Evolutionary conservation across 306 rosid genomes (phyloP), one percentile per base, ranked within the genome.

Genomic region (Trifolium repens): DNA sequence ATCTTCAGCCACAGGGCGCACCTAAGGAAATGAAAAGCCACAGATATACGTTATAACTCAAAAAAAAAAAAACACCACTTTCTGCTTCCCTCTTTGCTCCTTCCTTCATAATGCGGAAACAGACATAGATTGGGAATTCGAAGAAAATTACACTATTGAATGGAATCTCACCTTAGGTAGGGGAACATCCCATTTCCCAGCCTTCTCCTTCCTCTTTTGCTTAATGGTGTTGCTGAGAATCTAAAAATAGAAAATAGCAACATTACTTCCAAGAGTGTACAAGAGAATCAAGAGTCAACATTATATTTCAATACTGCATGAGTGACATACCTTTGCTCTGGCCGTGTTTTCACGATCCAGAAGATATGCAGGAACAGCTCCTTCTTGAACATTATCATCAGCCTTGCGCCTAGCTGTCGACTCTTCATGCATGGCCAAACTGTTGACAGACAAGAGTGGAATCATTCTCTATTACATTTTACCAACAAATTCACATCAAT

Each of bases 111-210:
- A 0, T 8, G 14, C 3, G n/a, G 66, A 57, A 14, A 27, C 14
- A 46, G 27, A 8, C n/a, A 8, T 12, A 72, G 30, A 9, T 7
- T 5, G 19, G 3, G 67, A 59, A 12, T 8, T 35, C 14, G 37
- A 53, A 42, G 16, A 67, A 54, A 47, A 66, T 54, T 46, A 17
- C 13, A 64, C 42, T 37, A 34, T 43, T 24, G 32, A 52, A 55
- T 39, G 1, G 16, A 22, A 19, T 54, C 76, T 81, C 78, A 89
- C 98, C 96, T 94, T 91, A 35, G 98, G 97, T 19, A 94, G 82
- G 74, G 98, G 98, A 19, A 94, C 98, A 81, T 91, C 98, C 96
- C 98, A 94, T 79, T 90, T 94, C 50, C 98, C 98, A 78, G 98
- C 97, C 77, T 87, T 94, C 87, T 94, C 98, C 77, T 94, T 94